Percentiles rank a stretch among this genome's conserved stretches.
These are phyloP conservation scores for Stephanodiscus minutulus DNA, from an alignment of 108 stramenopile genomes.

Conservation along the genomic window DNA sequence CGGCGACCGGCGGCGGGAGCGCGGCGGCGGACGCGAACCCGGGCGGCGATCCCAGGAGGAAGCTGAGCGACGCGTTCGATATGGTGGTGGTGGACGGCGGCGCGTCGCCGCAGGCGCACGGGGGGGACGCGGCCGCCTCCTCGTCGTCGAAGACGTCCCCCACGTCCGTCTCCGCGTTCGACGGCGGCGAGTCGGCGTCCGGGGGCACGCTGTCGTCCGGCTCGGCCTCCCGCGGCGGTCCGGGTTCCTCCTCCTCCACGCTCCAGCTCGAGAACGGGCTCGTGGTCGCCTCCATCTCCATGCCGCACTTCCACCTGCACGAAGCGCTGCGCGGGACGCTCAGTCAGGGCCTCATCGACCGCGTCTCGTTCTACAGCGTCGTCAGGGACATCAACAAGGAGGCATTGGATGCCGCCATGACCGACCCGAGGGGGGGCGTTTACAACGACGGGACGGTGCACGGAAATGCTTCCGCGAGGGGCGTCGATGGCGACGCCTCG, in stretches of 20 bases:
- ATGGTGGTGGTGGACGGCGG: conserved; percentile 19
- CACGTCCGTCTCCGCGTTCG: conserved; percentile 26
- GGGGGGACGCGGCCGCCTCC: not conserved
- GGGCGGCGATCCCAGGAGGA: conserved; percentile 23
- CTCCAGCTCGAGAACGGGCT: conserved; percentile 30
- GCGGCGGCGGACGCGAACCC: not conserved
- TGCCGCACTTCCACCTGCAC: conserved; percentile 64
- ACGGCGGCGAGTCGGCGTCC: not conserved
- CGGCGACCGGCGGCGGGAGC: not conserved
- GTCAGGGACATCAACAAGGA: conserved; percentile 90
- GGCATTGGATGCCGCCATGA: conserved; percentile 48
- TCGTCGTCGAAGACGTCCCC: conserved; percentile 29
- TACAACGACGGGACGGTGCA: conserved; percentile 25
- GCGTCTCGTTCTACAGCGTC: conserved; percentile 78
- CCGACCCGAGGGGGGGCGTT: conserved; percentile 28
- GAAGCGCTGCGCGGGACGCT: conserved; percentile 59
- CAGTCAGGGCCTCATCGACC: conserved; percentile 65
- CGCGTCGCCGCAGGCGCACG: not conserved
- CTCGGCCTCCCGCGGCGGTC: not conserved
- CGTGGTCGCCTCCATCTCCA: conserved; percentile 22
- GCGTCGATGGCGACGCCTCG: not conserved
- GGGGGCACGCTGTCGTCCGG: not conserved
- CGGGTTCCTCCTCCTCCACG: not conserved
- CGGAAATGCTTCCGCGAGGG: conserved; percentile 4
- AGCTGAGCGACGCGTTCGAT: conserved; percentile 41